Conservation (phyloP, 768 basidiomycete genomes). For the Amanita exitialis region DNA sequence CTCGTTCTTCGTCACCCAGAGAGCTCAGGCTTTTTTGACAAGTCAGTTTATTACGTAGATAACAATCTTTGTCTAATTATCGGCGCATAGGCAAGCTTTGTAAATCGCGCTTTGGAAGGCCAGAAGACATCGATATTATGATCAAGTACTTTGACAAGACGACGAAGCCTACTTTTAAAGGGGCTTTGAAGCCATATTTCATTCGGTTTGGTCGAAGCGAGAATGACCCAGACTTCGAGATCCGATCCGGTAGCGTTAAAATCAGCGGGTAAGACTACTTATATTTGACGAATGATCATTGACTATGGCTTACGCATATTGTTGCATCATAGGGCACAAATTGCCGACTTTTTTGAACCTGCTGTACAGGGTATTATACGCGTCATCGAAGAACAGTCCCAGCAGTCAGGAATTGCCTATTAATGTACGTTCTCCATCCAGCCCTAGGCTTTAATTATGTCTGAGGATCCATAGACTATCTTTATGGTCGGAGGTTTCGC, state of each 20-base stretch:
- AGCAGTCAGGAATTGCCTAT: background rate
- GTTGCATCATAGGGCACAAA: background rate
- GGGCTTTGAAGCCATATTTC: constrained; percentile 31
- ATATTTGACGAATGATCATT: too few species aligned
- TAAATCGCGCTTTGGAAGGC: background rate
- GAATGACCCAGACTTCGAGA: constrained; percentile 26
- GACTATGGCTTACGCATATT: background rate
- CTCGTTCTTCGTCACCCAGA: constrained; percentile 1
- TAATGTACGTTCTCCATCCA: background rate
- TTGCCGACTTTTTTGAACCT: background rate
- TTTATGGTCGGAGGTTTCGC: constrained; percentile 47
- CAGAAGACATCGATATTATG: background rate
- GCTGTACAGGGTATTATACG: background rate
- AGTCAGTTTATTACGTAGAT: background rate
- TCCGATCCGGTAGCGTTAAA: constrained; percentile 30
- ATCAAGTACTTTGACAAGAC: constrained; percentile 23
- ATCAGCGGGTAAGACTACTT: constrained; percentile 17
- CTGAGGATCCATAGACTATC: constrained; percentile 16
- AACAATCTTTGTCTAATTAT: background rate
- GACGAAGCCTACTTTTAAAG: constrained; percentile 31
- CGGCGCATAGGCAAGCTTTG: constrained; percentile 16
- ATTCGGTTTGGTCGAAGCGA: constrained; percentile 40
- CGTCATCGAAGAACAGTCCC: background rate
- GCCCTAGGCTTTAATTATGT: background rate
- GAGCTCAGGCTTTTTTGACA: background rate